These are phyloP conservation scores for Loxodes magnus DNA, from an alignment of 73 alveolate genomes.

Conservation along the genomic window DNA sequence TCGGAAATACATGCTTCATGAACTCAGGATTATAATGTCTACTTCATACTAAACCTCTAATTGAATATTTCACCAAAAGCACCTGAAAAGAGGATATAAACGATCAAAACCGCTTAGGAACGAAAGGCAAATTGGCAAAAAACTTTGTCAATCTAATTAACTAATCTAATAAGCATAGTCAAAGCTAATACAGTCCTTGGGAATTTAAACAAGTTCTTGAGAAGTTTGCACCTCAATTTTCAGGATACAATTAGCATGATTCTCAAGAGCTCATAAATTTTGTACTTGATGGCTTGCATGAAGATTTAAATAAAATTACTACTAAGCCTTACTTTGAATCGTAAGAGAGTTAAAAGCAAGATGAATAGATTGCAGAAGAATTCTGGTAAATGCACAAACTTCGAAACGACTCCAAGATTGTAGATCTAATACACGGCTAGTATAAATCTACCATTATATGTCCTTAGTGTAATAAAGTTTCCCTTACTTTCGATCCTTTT, in stretches of 20 bases:
- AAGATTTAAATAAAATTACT: constrained; percentile 81
- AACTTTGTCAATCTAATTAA: constrained; percentile 79
- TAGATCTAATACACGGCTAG: constrained; percentile 91
- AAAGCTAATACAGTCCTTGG: constrained; percentile 46
- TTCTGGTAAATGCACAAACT: constrained; percentile 73
- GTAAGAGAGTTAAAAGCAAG: constrained; percentile 57
- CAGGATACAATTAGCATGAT: constrained; percentile 72
- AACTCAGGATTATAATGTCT: constrained; percentile 89
- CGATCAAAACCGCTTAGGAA: constrained; percentile 81
- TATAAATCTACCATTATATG: constrained; percentile 82
- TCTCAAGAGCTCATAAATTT: constrained; percentile 70
- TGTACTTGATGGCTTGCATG: constrained; percentile 89
- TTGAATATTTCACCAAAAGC: constrained; percentile 63
- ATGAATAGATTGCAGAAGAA: constrained; percentile 65
- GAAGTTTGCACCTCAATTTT: constrained; percentile 63
- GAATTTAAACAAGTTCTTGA: constrained; percentile 51
- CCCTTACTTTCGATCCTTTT: constrained; percentile 93
- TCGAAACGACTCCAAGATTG: constrained; percentile 86
- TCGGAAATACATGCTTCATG: constrained; percentile 98
- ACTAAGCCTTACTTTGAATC: constrained; percentile 71
- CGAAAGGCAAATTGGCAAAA: constrained; percentile 78
- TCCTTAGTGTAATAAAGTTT: constrained; percentile 66
- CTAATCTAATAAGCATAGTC: constrained; percentile 60
- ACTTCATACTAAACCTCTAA: constrained; percentile 62
- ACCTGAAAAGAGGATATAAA: constrained; percentile 63